Conservation (phyloP, 2,329 filamentous ascomycete species). For the Colletotrichum destructivum region DNA sequence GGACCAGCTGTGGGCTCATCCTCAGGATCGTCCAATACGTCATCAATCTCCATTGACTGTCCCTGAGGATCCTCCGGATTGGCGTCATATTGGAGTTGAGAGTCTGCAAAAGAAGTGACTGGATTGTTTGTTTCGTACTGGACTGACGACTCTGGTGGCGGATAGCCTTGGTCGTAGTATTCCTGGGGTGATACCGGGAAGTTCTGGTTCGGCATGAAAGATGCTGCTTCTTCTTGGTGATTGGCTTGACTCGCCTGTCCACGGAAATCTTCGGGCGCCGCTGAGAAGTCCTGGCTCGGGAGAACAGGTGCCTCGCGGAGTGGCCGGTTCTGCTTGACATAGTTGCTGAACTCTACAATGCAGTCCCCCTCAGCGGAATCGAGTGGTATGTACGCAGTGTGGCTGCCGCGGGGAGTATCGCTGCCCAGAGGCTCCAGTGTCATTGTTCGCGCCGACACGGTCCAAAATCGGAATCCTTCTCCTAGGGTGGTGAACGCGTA, state of each 20-base stretch:
- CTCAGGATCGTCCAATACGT: neutral
- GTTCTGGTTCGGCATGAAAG: neutral
- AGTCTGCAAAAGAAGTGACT: neutral
- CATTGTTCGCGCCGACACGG: neutral
- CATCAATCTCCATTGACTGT: neutral
- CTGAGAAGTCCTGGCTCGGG: slow-evolving; percentile 3
- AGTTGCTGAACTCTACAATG: neutral
- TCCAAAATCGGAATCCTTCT: slow-evolving; percentile 4
- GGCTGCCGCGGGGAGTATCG: neutral
- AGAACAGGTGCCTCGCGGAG: neutral
- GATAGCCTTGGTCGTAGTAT: neutral
- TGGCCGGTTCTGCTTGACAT: neutral
- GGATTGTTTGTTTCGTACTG: neutral
- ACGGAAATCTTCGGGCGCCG: neutral
- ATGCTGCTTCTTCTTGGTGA: neutral
- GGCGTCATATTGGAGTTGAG: neutral
- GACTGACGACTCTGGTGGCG: neutral
- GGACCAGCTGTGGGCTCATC: neutral
- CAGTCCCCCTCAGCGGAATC: neutral
- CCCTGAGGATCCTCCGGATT: neutral
- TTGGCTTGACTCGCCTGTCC: neutral
- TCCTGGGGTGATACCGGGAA: neutral
- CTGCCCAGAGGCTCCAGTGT: neutral
- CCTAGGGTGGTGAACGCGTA: neutral
- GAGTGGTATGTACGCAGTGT: neutral